Conservation (phyloP, 352 stramenopile species). For the Phytophthora sansomeana region DNA sequence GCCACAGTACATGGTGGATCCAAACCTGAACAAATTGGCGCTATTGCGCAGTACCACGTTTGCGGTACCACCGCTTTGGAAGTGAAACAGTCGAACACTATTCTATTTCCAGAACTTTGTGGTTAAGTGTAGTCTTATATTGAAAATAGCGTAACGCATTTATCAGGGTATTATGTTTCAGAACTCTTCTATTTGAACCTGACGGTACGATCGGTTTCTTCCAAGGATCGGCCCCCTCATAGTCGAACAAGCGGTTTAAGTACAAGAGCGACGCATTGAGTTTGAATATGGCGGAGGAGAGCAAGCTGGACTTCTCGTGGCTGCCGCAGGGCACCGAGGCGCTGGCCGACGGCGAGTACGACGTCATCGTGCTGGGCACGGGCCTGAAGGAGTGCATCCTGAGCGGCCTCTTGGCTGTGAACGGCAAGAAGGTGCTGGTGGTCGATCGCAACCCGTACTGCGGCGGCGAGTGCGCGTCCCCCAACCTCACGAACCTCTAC, state of each 20-base stretch:
- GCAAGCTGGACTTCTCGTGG: conserved; percentile 93
- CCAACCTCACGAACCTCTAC: conserved; percentile 99
- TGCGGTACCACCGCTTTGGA: too few relatives aligned
- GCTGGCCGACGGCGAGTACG: conserved; percentile 99
- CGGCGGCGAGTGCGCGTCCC: conserved; percentile 97
- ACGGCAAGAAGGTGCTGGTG: conserved; percentile 97
- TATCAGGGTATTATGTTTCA: too few relatives aligned
- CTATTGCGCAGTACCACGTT: too few relatives aligned
- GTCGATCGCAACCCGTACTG: conserved; percentile 99
- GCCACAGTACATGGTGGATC: conserved; percentile 93
- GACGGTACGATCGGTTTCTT: conserved; percentile 5
- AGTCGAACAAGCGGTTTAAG: conserved; percentile 9
- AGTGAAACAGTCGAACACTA: too few relatives aligned
- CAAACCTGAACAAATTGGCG: too few relatives aligned
- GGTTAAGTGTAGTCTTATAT: too few relatives aligned
- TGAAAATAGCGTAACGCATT: too few relatives aligned
- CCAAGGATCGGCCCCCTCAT: conserved; percentile 26
- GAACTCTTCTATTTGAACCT: neutral
- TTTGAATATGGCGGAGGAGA: conserved; percentile 63
- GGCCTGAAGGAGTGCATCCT: conserved; percentile 99
- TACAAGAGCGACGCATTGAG: conserved; percentile 9
- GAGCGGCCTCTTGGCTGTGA: conserved; percentile 95
- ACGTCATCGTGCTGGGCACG: conserved; percentile 99
- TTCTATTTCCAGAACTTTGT: too few relatives aligned
- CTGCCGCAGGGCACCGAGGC: conserved; percentile 94